These are phyloP conservation scores for Phytophthora pini DNA, from an alignment of 352 stramenopile species.

Conservation along the genomic window DNA sequence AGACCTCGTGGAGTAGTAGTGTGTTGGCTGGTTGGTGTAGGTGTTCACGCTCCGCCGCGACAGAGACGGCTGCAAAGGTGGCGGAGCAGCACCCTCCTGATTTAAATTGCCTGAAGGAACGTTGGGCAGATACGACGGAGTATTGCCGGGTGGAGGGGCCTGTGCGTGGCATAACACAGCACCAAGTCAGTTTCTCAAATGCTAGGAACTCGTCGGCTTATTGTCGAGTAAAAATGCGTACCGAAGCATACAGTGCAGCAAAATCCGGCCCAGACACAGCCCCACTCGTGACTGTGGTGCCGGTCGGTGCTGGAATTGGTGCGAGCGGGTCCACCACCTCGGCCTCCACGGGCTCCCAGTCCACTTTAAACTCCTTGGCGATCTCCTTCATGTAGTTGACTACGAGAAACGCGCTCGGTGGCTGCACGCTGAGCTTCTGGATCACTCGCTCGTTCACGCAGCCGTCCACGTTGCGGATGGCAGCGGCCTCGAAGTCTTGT, in stretches of 20 bases:
- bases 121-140: conserved; percentile 52
- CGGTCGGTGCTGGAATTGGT: conserved; percentile 91
- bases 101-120: conserved; percentile 41
- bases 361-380: conserved; percentile 94
- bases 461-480: conserved; percentile 86
- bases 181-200: neutral
- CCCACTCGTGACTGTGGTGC: conserved; percentile 79
- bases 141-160: conserved; percentile 51
- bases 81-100: conserved; percentile 20
- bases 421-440: conserved; percentile 93
- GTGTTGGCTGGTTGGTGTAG: conserved; percentile 48
- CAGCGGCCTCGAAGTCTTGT: conserved; percentile 87
- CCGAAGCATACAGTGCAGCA: conserved; percentile 72
- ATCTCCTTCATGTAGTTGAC: conserved; percentile 97
- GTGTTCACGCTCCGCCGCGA: conserved; percentile 45
- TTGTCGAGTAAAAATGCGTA: conserved; percentile 20
- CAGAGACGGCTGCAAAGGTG: conserved; percentile 26
- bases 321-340: conserved; percentile 80
- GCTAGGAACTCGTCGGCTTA: no score
- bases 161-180: conserved; percentile 19
- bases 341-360: conserved; percentile 90
- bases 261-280: conserved; percentile 87
- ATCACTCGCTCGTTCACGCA: conserved; percentile 94
- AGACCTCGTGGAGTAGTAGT: conserved; percentile 39
- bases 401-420: conserved; percentile 94